Evolutionary conservation across 768 basidiomycete species (phyloP).

Genomic region (Chiua virens): DNA sequence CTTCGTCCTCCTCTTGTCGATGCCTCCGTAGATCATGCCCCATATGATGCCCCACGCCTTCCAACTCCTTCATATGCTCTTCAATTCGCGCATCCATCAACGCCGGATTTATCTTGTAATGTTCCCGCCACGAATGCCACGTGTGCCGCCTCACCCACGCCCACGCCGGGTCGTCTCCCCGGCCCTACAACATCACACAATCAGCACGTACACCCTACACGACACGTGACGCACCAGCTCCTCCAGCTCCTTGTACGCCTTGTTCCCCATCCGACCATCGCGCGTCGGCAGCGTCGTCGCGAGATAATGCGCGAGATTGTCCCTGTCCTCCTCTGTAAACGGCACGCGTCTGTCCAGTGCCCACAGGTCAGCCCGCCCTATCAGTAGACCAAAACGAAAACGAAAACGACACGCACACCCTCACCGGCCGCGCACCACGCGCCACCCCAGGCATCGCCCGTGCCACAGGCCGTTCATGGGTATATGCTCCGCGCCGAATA

Average conservation of each 20-base stretch:
- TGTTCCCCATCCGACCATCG: slow-evolving; percentile 49
- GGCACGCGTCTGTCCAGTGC: slow-evolving; percentile 16
- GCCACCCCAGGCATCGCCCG: slow-evolving; percentile 28
- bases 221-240: slow-evolving; percentile 42
- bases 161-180: slow-evolving; percentile 38
- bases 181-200: slow-evolving; percentile 13
- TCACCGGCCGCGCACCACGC: background rate
- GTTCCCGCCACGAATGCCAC: slow-evolving; percentile 63
- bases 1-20: slow-evolving; percentile 10
- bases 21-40: slow-evolving; percentile 28
- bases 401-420: slow-evolving; percentile 8
- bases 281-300: slow-evolving; percentile 44
- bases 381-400: background rate
- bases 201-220: background rate
- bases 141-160: slow-evolving; percentile 44
- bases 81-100: slow-evolving; percentile 45
- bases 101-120: slow-evolving; percentile 47
- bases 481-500: slow-evolving; percentile 13
- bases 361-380: too few species aligned
- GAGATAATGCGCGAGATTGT: slow-evolving; percentile 45
- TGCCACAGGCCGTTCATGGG: slow-evolving; percentile 1
- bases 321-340: slow-evolving; percentile 44
- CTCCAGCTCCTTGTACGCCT: slow-evolving; percentile 45
- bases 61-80: slow-evolving; percentile 22
- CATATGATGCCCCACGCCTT: slow-evolving; percentile 13